A percentile compares a stretch with the other conserved stretches of the same genome.
phyloP scores from a whole-genome alignment of 441 rosid genomes.

The Arabidopsis lyrata region DNA sequence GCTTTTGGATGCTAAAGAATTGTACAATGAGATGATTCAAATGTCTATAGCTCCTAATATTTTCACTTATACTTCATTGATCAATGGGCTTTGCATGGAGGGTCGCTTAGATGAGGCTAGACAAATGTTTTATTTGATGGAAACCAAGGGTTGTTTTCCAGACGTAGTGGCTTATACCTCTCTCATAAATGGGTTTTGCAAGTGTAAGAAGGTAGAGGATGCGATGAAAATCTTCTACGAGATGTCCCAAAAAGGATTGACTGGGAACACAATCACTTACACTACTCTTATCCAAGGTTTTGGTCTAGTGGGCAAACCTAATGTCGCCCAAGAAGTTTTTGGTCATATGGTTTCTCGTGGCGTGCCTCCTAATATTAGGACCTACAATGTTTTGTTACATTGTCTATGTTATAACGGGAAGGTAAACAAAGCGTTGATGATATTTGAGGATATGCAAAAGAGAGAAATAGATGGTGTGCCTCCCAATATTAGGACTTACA shows the following conservation, averaged over 20 bases:
- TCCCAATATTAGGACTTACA: conserved; percentile 41
- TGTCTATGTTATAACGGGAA: conserved; percentile 42
- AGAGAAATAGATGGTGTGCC: conserved; percentile 29
- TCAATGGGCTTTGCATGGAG: conserved; percentile 35
- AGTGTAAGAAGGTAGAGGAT: conserved; percentile 27
- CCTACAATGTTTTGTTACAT: conserved; percentile 44
- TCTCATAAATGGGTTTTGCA: conserved; percentile 39
- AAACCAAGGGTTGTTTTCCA: conserved; percentile 36
- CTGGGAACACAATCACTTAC: conserved; percentile 39
- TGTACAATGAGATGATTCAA: conserved; percentile 38
- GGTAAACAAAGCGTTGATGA: conserved; percentile 42
- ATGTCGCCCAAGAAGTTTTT: conserved; percentile 36
- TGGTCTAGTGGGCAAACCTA: conserved; percentile 35
- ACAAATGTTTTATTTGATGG: conserved; percentile 34
- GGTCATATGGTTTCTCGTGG: conserved; percentile 42
- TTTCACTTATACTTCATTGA: conserved; percentile 42
- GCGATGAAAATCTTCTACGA: conserved; percentile 38
- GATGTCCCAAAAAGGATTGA: conserved; percentile 41
- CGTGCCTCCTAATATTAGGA: conserved; percentile 34
- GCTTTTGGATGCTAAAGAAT: conserved; percentile 29
- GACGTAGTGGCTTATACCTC: conserved; percentile 41
- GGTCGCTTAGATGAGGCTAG: conserved; percentile 33
- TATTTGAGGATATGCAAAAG: conserved; percentile 41
- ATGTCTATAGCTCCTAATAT: conserved; percentile 35
- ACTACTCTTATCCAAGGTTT: conserved; percentile 39